Conservation (phyloP, 2,329 filamentous ascomycete species). For the Gaeumannomyces tritici region DNA sequence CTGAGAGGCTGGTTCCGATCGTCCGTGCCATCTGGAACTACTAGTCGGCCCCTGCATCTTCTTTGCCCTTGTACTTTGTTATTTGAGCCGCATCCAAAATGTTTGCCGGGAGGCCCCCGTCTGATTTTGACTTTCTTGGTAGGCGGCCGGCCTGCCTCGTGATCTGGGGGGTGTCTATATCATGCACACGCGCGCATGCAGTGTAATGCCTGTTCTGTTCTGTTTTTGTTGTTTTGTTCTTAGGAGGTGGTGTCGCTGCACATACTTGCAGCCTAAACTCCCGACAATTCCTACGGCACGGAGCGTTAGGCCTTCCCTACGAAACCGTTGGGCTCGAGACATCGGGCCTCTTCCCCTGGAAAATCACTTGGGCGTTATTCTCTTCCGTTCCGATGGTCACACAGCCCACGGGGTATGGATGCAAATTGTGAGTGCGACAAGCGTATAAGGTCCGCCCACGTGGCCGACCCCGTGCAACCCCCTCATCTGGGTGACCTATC, state of each 20-base stretch:
- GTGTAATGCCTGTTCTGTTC: not conserved
- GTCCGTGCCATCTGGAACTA: not conserved
- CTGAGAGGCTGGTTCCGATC: not conserved
- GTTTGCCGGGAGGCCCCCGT: not conserved
- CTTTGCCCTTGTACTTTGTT: not conserved
- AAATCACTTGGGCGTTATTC: too few relatives aligned
- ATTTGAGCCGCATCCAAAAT: not conserved
- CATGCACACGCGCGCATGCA: not conserved
- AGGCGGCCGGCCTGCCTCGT: too few relatives aligned
- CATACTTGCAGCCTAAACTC: not conserved
- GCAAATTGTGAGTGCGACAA: not conserved
- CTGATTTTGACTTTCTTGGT: not conserved
- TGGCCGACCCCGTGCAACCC: not conserved
- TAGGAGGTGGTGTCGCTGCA: not conserved
- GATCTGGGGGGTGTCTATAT: not conserved
- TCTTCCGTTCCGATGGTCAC: not conserved
- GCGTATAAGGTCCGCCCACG: not conserved
- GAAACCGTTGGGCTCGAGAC: too few relatives aligned
- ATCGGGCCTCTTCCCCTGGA: too few relatives aligned
- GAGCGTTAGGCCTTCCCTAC: too few relatives aligned
- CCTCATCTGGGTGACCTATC: not conserved
- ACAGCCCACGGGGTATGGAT: not conserved
- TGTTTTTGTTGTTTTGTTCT: not conserved
- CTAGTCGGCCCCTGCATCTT: not conserved
- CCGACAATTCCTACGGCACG: too few relatives aligned